phyloP scores from a whole-genome alignment of 1,284 basidiomycete genomes.

The Chondrostereum purpureum region DNA sequence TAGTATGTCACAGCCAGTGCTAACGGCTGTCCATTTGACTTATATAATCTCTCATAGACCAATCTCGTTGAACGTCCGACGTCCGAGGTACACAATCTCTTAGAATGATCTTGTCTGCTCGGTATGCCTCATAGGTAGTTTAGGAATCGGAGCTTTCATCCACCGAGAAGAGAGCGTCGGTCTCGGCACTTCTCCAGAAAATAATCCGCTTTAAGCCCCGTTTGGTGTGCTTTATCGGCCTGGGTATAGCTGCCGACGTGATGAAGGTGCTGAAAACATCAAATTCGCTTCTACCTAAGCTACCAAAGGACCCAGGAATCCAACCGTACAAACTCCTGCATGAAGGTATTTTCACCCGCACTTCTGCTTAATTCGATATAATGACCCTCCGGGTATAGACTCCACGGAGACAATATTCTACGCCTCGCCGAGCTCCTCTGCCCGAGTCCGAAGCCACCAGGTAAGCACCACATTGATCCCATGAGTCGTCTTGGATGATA shows the following conservation, averaged over 20 bases:
- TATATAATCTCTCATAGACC: constrained; percentile 31
- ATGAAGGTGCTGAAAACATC: constrained; percentile 4
- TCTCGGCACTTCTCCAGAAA: constrained; percentile 49
- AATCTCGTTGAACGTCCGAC: constrained; percentile 57
- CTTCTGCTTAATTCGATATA: constrained; percentile 1
- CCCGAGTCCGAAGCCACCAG: constrained; percentile 56
- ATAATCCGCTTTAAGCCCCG: constrained; percentile 46
- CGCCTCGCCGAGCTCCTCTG: constrained; percentile 63
- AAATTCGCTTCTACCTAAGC: background rate
- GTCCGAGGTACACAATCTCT: constrained; percentile 38
- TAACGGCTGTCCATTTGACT: background rate
- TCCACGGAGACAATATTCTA: constrained; percentile 54
- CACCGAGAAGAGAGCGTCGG: constrained; percentile 43
- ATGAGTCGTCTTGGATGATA: background rate
- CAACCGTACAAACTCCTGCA: constrained; percentile 46
- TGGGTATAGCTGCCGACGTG: constrained; percentile 46
- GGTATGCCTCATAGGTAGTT: too few species aligned
- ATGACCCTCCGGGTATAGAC: constrained; percentile 7
- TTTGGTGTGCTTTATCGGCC: constrained; percentile 68
- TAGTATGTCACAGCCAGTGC: constrained; percentile 29
- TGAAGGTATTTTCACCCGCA: constrained; percentile 2
- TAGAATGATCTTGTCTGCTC: too few species aligned
- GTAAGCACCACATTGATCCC: constrained; percentile 25
- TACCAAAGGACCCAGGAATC: constrained; percentile 29
- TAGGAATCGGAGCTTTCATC: constrained; percentile 56